A percentile compares a stretch with the other conserved stretches of the same genome.
Evolutionary conservation across 2,329 filamentous ascomycete species (phyloP).

Genomic region (Stylonectria norvegica): DNA sequence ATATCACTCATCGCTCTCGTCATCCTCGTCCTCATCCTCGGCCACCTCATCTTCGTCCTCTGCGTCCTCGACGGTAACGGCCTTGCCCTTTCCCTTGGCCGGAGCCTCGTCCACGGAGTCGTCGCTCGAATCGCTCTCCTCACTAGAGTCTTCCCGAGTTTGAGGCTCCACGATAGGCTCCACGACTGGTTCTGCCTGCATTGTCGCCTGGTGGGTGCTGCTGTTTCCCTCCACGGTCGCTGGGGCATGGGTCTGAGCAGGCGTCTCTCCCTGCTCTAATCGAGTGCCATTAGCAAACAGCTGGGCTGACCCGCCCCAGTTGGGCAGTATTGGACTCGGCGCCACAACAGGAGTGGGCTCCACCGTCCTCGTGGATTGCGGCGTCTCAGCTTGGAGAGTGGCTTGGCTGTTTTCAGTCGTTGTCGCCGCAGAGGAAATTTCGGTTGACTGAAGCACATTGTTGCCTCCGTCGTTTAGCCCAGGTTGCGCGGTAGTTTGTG

Average conservation of each 20-base stretch:
- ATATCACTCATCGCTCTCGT: conserved; percentile 19
- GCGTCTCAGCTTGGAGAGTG: conserved; percentile 7
- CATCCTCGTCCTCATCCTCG: conserved; percentile 26
- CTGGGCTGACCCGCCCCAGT: conserved; percentile 51
- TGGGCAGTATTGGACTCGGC: conserved; percentile 47
- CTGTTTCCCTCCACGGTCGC: conserved; percentile 1
- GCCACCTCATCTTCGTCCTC: conserved; percentile 35
- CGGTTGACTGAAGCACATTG: conserved; percentile 13
- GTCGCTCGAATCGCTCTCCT: conserved; percentile 6
- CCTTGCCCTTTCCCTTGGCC: conserved; percentile 43
- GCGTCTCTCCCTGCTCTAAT: conserved; percentile 21
- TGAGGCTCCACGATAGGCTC: conserved; percentile 3
- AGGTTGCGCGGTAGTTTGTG: conserved; percentile 13
- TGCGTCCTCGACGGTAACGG: conserved; percentile 46
- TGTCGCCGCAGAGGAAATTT: conserved; percentile 3
- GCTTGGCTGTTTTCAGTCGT: conserved; percentile 8
- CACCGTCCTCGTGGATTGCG: conserved; percentile 13
- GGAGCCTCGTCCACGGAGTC: conserved; percentile 13
- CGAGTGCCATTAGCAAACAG: conserved; percentile 39
- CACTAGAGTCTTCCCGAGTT: conserved; percentile 7
- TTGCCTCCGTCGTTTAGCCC: conserved; percentile 13
- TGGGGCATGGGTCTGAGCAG: conserved; percentile 11
- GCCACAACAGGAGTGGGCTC: conserved; percentile 40
- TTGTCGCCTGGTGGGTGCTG: conserved; percentile 2
- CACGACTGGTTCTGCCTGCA: conserved; percentile 4